A percentile compares a stretch with the other conserved stretches of the same genome.
Evolutionary conservation across 768 basidiomycete genomes (phyloP).

Genomic region (Thelephora aurantiotincta): DNA sequence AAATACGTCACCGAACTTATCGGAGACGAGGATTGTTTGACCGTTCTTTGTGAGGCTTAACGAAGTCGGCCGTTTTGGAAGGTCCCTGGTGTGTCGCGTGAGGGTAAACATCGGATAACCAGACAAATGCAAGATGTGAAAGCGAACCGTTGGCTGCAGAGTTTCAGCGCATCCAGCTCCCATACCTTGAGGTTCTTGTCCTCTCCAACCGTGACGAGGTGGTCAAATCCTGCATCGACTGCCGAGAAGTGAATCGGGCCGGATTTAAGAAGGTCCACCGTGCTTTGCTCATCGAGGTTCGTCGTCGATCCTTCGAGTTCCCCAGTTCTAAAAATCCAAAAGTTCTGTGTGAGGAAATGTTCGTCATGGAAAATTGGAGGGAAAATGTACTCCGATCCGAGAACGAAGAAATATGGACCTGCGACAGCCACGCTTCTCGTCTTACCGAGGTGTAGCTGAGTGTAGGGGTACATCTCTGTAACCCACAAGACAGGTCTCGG

Average conservation of each 20-base stretch:
- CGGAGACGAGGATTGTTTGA: conserved; percentile 63
- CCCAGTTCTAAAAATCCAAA: background rate
- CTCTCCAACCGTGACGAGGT: conserved; percentile 55
- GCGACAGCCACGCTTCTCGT: background rate
- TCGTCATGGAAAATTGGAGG: background rate
- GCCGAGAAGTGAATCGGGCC: conserved; percentile 50
- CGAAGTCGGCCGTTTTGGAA: conserved; percentile 72
- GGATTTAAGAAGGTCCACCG: conserved; percentile 18
- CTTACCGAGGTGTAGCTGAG: background rate
- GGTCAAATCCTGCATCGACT: conserved; percentile 26
- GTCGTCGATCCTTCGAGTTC: background rate
- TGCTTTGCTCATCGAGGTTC: background rate
- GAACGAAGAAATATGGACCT: background rate
- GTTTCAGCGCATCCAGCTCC: conserved; percentile 38
- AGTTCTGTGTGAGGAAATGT: background rate
- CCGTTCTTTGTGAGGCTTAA: conserved; percentile 48
- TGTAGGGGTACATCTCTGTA: background rate
- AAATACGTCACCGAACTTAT: conserved; percentile 94
- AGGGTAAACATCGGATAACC: background rate
- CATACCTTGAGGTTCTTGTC: conserved; percentile 76
- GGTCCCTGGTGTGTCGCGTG: conserved; percentile 33
- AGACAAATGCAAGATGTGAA: background rate
- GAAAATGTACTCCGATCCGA: background rate
- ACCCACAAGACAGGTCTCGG: background rate
- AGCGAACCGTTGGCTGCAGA: conserved; percentile 49